A percentile compares a stretch with the other conserved stretches of the same genome.
Evolutionary conservation across 202 grass and related monocot genomes (phyloP).

Genomic region (Saccharum hybrid): DNA sequence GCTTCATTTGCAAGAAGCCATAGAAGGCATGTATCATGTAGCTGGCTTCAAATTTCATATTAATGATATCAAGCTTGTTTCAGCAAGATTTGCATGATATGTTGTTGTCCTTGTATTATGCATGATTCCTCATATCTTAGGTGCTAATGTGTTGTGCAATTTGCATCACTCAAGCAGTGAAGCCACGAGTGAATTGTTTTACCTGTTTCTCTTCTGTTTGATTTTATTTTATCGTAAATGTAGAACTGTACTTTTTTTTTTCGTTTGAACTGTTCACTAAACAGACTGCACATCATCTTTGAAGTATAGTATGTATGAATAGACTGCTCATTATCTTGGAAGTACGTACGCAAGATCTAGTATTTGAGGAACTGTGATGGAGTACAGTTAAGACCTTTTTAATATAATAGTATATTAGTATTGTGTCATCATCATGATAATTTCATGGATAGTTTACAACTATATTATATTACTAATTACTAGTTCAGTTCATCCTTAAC

Average conservation of each 20-base stretch:
- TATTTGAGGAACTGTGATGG: slow-evolving; percentile 18
- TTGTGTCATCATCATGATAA: slow-evolving; percentile 4
- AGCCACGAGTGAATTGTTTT: neutral
- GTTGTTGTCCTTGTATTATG: slow-evolving; percentile 2
- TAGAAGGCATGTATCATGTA: neutral
- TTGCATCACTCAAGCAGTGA: neutral
- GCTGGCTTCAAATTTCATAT: neutral
- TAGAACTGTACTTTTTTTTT: neutral
- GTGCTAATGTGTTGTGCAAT: neutral
- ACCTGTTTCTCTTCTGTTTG: neutral
- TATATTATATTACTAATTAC: neutral
- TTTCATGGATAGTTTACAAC: neutral
- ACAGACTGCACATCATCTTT: neutral
- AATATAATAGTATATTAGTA: neutral
- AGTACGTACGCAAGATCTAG: neutral
- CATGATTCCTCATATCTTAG: neutral
- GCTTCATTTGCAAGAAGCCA: slow-evolving; percentile 5
- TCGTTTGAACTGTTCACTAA: neutral
- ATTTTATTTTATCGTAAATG: slow-evolving; percentile 1
- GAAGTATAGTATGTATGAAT: neutral
- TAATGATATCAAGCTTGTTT: slow-evolving; percentile 4
- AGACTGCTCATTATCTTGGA: neutral
- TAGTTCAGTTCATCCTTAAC: neutral
- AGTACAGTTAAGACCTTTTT: slow-evolving; percentile 8
- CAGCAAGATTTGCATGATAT: neutral